Evolutionary conservation across 176 grass and related monocot species (phyloP).

Genomic region (Urochloa ruziziensis): DNA sequence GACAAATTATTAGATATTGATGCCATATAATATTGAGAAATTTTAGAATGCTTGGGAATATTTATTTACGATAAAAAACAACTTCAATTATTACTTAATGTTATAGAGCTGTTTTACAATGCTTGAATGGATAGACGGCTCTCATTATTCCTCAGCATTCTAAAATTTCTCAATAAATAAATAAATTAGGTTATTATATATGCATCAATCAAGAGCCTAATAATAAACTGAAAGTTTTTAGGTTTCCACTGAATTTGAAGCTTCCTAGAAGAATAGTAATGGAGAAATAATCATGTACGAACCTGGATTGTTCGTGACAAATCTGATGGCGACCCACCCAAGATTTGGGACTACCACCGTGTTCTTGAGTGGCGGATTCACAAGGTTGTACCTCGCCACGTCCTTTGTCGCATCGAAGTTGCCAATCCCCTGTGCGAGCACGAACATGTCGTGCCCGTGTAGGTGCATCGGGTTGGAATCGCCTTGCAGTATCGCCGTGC

Average conservation of each 20-base stretch:
- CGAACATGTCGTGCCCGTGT: background rate
- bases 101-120: too few species aligned
- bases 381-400: background rate
- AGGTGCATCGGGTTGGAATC: background rate
- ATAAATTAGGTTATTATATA: too few species aligned
- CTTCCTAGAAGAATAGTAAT: background rate
- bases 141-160: too few species aligned
- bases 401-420: background rate
- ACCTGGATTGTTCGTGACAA: slow-evolving; percentile 38
- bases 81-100: too few species aligned
- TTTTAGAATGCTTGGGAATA: too few species aligned
- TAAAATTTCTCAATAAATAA: too few species aligned
- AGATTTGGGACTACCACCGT: background rate
- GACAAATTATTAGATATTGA: background rate
- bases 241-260: too few species aligned
- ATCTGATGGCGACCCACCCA: slow-evolving; percentile 14
- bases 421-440: background rate
- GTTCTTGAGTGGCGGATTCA: background rate
- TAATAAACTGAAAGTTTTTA: too few species aligned
- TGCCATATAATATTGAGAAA: too few species aligned
- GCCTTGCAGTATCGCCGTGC: background rate
- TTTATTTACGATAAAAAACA: too few species aligned
- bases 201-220: too few species aligned
- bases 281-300: background rate
- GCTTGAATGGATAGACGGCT: too few species aligned